Conservation (phyloP, 257 asterid species). For the Solanum sitiens region DNA sequence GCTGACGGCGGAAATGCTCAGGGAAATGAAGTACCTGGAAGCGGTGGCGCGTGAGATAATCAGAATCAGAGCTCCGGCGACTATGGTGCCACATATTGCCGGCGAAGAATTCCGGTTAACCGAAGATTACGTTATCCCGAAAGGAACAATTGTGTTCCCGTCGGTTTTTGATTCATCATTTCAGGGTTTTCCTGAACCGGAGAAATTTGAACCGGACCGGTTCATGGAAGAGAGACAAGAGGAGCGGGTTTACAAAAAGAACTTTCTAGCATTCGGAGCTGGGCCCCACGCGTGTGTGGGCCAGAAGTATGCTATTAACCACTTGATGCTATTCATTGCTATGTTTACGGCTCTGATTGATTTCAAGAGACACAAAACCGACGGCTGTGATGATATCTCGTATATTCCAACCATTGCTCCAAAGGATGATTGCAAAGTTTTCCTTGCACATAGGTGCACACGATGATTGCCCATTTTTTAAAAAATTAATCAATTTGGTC, state of each 20-base stretch:
- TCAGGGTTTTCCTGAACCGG: slow-evolving; percentile 82
- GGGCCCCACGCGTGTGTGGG: slow-evolving; percentile 97
- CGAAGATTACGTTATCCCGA: slow-evolving; percentile 47
- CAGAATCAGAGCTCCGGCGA: slow-evolving; percentile 80
- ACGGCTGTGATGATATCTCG: slow-evolving; percentile 82
- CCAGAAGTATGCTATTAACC: slow-evolving; percentile 80
- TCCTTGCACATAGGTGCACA: slow-evolving; percentile 38
- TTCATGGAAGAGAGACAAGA: slow-evolving; percentile 71
- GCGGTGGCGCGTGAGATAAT: slow-evolving; percentile 92
- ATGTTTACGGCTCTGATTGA: slow-evolving; percentile 51
- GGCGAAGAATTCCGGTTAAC: slow-evolving; percentile 60
- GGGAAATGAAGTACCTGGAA: slow-evolving; percentile 78
- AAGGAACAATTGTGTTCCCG: slow-evolving; percentile 82
- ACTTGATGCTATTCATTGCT: slow-evolving; percentile 60
- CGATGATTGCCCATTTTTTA: not conserved
- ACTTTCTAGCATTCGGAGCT: slow-evolving; percentile 76
- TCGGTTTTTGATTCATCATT: slow-evolving; percentile 84
- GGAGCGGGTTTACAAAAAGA: slow-evolving; percentile 63
- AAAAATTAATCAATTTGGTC: not conserved
- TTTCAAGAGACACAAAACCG: slow-evolving; percentile 51
- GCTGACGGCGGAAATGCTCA: slow-evolving; percentile 42
- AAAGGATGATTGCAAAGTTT: slow-evolving; percentile 74
- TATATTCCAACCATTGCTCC: slow-evolving; percentile 88
- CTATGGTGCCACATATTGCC: slow-evolving; percentile 92
- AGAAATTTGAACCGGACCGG: slow-evolving; percentile 77